Conservation (phyloP, 1,139 yeast species). For the Yamadazyma dushanensis region DNA sequence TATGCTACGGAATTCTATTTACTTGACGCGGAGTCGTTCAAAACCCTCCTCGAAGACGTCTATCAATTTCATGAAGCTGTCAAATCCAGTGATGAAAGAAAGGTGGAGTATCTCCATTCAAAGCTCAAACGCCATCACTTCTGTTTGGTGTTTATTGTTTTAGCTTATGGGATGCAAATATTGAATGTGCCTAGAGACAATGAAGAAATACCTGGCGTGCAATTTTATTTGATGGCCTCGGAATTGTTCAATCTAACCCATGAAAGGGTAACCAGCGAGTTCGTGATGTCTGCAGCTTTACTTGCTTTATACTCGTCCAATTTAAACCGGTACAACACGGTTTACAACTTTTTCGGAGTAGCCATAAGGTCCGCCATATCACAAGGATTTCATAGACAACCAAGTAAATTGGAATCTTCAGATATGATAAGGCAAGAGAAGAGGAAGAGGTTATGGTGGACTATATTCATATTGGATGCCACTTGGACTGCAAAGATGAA, state of each 20-base stretch:
- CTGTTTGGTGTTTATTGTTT: slow-evolving; percentile 32
- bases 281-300: slow-evolving; percentile 46
- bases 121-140: slow-evolving; percentile 17
- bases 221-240: slow-evolving; percentile 39
- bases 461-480: slow-evolving; percentile 50
- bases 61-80: slow-evolving; percentile 26
- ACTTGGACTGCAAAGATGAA: slow-evolving; percentile 50
- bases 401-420: slow-evolving; percentile 13
- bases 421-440: slow-evolving; percentile 27
- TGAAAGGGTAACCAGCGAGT: slow-evolving; percentile 39
- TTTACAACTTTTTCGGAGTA: slow-evolving; percentile 50
- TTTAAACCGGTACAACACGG: slow-evolving; percentile 47
- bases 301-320: slow-evolving; percentile 51
- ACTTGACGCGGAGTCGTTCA: slow-evolving; percentile 11
- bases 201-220: slow-evolving; percentile 32
- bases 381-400: slow-evolving; percentile 45
- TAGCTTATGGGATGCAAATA: slow-evolving; percentile 43
- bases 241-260: slow-evolving; percentile 39
- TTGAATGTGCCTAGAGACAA: slow-evolving; percentile 11
- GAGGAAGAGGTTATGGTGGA: slow-evolving; percentile 55
- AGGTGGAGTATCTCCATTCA: slow-evolving; percentile 5
- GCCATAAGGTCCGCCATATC: slow-evolving; percentile 49
- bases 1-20: slow-evolving; percentile 18
- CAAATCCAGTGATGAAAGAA: slow-evolving; percentile 11
- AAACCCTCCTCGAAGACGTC: slow-evolving; percentile 24